Evolutionary conservation across 148 eudicot genomes (phyloP), one percentile per base, ranked within the genome.

Genomic region (Polygonum aviculare): DNA sequence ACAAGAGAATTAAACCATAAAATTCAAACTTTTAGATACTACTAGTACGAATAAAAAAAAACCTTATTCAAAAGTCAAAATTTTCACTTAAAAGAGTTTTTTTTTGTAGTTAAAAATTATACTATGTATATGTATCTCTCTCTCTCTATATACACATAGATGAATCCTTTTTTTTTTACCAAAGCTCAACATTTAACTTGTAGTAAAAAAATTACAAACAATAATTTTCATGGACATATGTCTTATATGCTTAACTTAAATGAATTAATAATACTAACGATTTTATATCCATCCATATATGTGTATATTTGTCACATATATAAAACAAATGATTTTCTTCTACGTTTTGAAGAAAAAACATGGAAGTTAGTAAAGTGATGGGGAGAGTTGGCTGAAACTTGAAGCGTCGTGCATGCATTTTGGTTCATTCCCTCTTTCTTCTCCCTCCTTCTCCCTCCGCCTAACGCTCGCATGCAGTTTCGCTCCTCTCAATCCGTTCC

Each of bases 321-420:
- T 21, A 57, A 8, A 18, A 57, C 21, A n/a, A 57, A 57, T 0
- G 11, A 57, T 10, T 16, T 36, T 67, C 19, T 67, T 35, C 38
- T 15, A 62, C 69, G 51, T 71, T 73, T 45, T 39, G 45, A 67
- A 12, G 75, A 4, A 74, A 11, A 21, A 78, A 54, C 31, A 26
- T 0, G 57, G 70, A 77, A 74, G 75, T 72, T 72, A 45, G 75
- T 72, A 72, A 72, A 72, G 75, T 72, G 75, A 45, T 10, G n/a
- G 75, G 45, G 59, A 60, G 73, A 71, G 81, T 78, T 86, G 80
- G 79, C 83, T 74, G 78, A 75, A 77, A 77, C 86, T 81, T 86
- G 6, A 86, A 81, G 86, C 45, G 75, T 86, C 86, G 85, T 86
- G 88, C 88, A 86, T 84, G 88, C 88, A 82, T 71, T 80, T 81